Percentiles rank a stretch among this genome's conserved stretches.
Conservation (phyloP, 257 asterid genomes). For the Gentiana dahurica region DNA sequence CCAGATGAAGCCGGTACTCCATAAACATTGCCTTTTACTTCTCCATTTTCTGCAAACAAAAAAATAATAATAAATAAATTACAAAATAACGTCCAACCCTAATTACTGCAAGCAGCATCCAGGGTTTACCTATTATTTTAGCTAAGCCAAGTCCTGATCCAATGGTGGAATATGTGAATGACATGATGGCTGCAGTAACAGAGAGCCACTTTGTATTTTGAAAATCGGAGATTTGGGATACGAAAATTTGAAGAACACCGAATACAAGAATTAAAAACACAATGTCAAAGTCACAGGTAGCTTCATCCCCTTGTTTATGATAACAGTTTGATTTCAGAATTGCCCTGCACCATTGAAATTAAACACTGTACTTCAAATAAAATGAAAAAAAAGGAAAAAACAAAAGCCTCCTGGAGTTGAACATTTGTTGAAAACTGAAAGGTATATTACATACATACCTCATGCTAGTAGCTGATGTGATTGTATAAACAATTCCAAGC, state of each 20-base stretch:
- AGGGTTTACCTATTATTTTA: slow-evolving; percentile 39
- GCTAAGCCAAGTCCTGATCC: slow-evolving; percentile 73
- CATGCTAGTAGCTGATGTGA: slow-evolving; percentile 53
- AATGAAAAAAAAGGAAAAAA: neutral
- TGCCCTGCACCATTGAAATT: slow-evolving; percentile 40
- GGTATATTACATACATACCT: slow-evolving; percentile 21
- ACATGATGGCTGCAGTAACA: slow-evolving; percentile 62
- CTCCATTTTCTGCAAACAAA: slow-evolving; percentile 44
- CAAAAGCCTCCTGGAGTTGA: neutral
- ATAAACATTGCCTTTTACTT: slow-evolving; percentile 41
- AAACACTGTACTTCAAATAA: neutral
- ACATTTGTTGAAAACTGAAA: neutral
- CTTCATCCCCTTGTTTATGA: slow-evolving; percentile 60
- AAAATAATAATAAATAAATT: neutral
- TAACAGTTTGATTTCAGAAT: slow-evolving; percentile 68
- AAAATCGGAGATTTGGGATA: slow-evolving; percentile 75
- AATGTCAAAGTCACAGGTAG: slow-evolving; percentile 38
- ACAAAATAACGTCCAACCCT: neutral
- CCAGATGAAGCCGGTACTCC: slow-evolving; percentile 39
- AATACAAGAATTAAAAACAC: slow-evolving; percentile 44
- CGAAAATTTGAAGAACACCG: slow-evolving; percentile 45
- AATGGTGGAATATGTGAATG: slow-evolving; percentile 52
- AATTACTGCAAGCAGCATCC: neutral
- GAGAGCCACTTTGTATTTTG: slow-evolving; percentile 75
- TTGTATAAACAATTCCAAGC: slow-evolving; percentile 47